Conservation (phyloP, 163 green algal species). For the Chlorella variabilis region DNA sequence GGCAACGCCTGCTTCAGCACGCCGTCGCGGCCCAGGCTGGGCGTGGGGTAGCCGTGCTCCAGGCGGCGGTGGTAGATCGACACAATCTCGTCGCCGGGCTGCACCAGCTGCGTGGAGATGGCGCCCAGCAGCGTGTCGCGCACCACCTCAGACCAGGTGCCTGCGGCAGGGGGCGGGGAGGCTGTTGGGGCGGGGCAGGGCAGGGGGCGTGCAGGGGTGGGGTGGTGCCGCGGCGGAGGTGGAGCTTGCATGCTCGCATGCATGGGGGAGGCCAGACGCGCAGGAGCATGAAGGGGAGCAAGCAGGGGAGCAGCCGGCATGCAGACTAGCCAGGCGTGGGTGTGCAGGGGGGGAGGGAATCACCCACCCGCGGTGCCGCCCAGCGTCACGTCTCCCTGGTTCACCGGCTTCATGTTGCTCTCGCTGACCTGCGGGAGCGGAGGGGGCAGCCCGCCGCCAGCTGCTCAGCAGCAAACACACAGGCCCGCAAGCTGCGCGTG, state of each 20-base stretch:
- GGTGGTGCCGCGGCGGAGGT: too few species aligned
- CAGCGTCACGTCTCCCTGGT: conserved; percentile 54
- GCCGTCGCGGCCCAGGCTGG: conserved; percentile 75
- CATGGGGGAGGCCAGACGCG: too few species aligned
- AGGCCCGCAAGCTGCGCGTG: too few species aligned
- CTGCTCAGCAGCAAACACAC: too few species aligned
- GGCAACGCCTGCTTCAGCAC: conserved; percentile 85
- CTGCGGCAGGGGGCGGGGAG: neutral
- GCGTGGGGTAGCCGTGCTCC: conserved; percentile 87
- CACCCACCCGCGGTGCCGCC: conserved; percentile 37
- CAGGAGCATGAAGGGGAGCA: too few species aligned
- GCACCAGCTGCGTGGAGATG: conserved; percentile 80
- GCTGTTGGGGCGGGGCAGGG: neutral
- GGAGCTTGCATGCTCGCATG: too few species aligned
- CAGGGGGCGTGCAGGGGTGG: neutral
- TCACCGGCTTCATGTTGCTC: conserved; percentile 81
- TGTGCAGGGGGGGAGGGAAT: too few species aligned
- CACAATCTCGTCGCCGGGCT: conserved; percentile 77
- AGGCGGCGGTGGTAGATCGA: conserved; percentile 88
- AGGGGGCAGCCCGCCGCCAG: too few species aligned
- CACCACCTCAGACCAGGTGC: conserved; percentile 74
- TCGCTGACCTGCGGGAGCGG: conserved; percentile 65
- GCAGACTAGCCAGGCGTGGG: too few species aligned
- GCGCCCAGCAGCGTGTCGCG: conserved; percentile 79
- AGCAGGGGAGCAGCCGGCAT: too few species aligned